phyloP scores from a whole-genome alignment of 768 basidiomycete species.

The Auriculariales sp. region DNA sequence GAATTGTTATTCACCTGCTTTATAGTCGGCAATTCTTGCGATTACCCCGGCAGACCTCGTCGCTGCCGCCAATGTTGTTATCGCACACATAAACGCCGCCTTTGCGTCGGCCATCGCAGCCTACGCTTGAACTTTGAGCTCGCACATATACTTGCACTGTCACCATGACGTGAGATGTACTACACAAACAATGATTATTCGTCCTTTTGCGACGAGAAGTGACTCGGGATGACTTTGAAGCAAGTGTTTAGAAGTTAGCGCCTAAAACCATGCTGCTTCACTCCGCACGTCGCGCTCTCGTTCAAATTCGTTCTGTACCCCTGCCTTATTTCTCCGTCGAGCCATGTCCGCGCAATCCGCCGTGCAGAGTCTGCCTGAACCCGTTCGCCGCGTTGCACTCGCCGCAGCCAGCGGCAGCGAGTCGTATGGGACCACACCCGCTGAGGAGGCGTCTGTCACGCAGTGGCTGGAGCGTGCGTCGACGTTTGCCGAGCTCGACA shows the following conservation, averaged over 20 bases:
- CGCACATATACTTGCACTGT: too few relatives aligned
- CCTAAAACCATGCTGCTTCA: too few relatives aligned
- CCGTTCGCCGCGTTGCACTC: constrained; percentile 42
- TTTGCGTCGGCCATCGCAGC: neutral
- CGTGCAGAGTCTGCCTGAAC: constrained; percentile 29
- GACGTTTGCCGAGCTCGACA: constrained; percentile 27
- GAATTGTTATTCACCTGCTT: too few relatives aligned
- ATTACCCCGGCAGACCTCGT: neutral
- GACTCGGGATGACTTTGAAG: too few relatives aligned
- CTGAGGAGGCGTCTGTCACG: constrained; percentile 47
- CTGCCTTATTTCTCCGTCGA: constrained; percentile 5
- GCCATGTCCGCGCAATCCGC: constrained; percentile 41
- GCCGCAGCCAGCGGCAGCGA: constrained; percentile 20
- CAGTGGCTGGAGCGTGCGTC: constrained; percentile 58
- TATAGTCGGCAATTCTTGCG: neutral
- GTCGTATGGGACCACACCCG: constrained; percentile 38
- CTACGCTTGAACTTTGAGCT: neutral
- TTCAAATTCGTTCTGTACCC: too few relatives aligned
- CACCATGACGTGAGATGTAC: too few relatives aligned
- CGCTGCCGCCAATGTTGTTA: neutral
- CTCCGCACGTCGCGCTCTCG: too few relatives aligned
- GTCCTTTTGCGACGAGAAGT: too few relatives aligned
- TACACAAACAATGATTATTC: too few relatives aligned
- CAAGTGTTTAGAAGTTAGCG: too few relatives aligned
- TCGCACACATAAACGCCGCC: neutral